A percentile compares a stretch with the other conserved stretches of the same genome.
Evolutionary conservation across 2,329 filamentous ascomycete genomes (phyloP).

Genomic region (Penicillium oxalicum): DNA sequence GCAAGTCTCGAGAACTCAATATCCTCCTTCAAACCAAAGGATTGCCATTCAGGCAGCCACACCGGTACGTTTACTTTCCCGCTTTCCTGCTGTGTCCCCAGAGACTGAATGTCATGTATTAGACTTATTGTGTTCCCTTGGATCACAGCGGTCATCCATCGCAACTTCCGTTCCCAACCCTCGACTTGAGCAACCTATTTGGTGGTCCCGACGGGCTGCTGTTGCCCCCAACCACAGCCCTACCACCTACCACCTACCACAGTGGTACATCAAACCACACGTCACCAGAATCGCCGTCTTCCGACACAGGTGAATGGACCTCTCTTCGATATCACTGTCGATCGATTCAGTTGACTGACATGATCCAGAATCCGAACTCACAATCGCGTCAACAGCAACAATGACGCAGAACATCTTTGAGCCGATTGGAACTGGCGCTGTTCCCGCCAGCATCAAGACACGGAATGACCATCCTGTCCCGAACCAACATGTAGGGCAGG

Average conservation of each 20-base stretch:
- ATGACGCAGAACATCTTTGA: conserved; percentile 38
- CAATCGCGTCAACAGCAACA: conserved; percentile 18
- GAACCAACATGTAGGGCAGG: conserved; percentile 32
- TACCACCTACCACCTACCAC: not conserved
- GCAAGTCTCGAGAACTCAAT: conserved; percentile 29
- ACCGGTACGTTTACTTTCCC: conserved; percentile 24
- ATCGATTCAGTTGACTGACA: not conserved
- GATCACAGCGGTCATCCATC: conserved; percentile 28
- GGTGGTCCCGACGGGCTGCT: conserved; percentile 7
- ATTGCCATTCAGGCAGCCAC: conserved; percentile 22
- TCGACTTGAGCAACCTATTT: conserved; percentile 15
- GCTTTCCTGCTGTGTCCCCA: not conserved
- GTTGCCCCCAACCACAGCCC: not conserved
- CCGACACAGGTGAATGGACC: not conserved
- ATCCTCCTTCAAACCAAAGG: conserved; percentile 29
- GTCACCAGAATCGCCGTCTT: not conserved
- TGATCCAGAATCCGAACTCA: not conserved
- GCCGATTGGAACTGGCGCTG: conserved; percentile 34
- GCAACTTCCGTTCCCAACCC: conserved; percentile 23
- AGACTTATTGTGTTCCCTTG: conserved; percentile 29
- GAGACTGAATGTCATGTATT: conserved; percentile 9
- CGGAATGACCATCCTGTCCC: conserved; percentile 40
- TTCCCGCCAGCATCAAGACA: conserved; percentile 34
- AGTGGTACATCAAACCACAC: not conserved
- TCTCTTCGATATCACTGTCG: too few relatives aligned